Conservation (phyloP, 192 early-diverging fungal genomes). For the Podochytrium sp. region DNA sequence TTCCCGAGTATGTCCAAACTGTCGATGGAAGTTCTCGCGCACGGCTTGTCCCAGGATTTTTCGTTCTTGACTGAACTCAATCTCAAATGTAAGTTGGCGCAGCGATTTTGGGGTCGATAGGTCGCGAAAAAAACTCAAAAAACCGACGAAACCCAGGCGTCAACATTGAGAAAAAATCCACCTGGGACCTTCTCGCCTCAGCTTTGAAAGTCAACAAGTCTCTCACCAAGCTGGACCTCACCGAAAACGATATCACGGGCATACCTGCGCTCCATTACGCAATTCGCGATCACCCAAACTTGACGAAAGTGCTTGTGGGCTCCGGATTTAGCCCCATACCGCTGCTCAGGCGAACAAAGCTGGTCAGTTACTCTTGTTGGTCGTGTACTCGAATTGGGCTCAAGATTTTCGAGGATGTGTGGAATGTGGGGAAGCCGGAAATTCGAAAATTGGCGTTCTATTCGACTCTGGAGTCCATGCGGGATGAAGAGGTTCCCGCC, state of each 20-base stretch:
- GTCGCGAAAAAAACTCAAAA: neutral
- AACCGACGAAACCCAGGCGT: neutral
- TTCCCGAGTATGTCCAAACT: neutral
- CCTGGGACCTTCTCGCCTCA: neutral
- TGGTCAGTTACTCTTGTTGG: neutral
- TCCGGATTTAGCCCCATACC: neutral
- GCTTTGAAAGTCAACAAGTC: slow-evolving; percentile 1
- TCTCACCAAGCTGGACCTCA: neutral
- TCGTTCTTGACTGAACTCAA: neutral
- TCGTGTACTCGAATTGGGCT: neutral
- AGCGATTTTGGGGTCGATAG: neutral
- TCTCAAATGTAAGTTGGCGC: neutral
- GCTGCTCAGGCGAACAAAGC: neutral
- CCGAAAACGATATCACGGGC: slow-evolving; percentile 15
- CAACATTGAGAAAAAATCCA: neutral
- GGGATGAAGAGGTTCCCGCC: neutral
- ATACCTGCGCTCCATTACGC: neutral
- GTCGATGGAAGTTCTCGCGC: slow-evolving; percentile 11
- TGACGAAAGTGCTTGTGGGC: neutral
- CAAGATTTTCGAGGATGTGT: neutral
- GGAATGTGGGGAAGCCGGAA: neutral
- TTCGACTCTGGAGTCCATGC: neutral
- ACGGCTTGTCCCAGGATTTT: slow-evolving; percentile 4
- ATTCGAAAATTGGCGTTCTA: neutral
- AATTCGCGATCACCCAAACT: neutral